Conservation (phyloP, 805 yeast genomes). For the Candida hungchunana region DNA sequence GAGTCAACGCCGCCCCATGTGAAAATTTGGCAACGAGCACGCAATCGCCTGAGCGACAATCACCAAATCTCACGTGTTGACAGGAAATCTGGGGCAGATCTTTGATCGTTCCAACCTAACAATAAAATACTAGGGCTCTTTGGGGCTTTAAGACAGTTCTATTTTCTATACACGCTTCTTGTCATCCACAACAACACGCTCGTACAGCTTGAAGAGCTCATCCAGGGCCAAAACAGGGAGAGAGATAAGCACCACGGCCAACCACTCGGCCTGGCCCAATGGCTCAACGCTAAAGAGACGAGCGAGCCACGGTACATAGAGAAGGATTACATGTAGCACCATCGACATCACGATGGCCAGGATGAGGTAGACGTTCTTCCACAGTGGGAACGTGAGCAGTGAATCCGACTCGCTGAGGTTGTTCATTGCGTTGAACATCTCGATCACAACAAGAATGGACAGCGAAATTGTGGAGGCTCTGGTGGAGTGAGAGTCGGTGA, state of each 20-base stretch:
- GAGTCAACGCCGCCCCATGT: background rate
- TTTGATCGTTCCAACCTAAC: too few species aligned
- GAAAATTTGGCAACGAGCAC: too few species aligned
- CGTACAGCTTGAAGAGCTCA: constrained; percentile 34
- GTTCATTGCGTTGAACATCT: constrained; percentile 39
- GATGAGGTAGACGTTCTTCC: constrained; percentile 36
- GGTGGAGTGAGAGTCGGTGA: constrained; percentile 23
- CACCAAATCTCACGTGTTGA: constrained; percentile 7
- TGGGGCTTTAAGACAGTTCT: too few species aligned
- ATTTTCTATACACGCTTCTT: constrained; percentile 1
- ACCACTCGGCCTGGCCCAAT: constrained; percentile 32
- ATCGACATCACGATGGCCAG: constrained; percentile 33
- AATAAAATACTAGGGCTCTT: too few species aligned
- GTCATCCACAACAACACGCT: constrained; percentile 17
- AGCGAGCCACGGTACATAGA: constrained; percentile 33
- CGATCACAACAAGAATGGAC: constrained; percentile 36
- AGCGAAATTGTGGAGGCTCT: constrained; percentile 37
- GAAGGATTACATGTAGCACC: constrained; percentile 29
- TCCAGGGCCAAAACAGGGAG: constrained; percentile 35
- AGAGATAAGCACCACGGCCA: constrained; percentile 31
- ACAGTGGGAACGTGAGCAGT: constrained; percentile 33
- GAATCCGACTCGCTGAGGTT: constrained; percentile 36
- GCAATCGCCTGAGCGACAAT: background rate
- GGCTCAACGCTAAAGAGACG: constrained; percentile 32
- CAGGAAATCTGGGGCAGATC: too few species aligned